A percentile compares a stretch with the other conserved stretches of the same genome.
phyloP scores from a whole-genome alignment of 345 rosid genomes.

The Eucalyptus guilfoylei region DNA sequence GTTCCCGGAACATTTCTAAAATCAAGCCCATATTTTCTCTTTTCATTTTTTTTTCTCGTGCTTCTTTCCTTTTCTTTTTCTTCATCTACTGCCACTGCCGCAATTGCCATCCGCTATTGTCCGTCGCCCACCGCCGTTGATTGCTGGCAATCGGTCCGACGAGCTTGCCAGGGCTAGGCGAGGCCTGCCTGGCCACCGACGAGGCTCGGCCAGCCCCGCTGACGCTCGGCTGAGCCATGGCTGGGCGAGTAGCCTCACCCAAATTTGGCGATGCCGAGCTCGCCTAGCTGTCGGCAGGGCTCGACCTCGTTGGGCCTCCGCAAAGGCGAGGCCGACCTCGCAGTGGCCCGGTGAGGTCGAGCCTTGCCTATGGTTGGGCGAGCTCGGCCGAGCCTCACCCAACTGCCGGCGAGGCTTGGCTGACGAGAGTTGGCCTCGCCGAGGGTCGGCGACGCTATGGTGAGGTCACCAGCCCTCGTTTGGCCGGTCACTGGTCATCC shows the following conservation, averaged over 20 bases:
- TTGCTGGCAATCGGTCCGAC: accelerated
- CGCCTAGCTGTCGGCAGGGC: too few species aligned
- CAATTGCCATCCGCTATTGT: accelerated
- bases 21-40: too few species aligned
- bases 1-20: accelerated
- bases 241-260: accelerated
- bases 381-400: accelerated
- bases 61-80: too few species aligned
- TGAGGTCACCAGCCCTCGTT: too few species aligned
- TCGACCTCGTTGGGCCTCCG: too few species aligned
- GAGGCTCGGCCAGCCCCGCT: too few species aligned
- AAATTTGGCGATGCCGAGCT: accelerated
- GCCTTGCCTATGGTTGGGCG: accelerated
- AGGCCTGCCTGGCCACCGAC: accelerated
- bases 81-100: accelerated
- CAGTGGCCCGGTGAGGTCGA: too few species aligned
- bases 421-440: too few species aligned
- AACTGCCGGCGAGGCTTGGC: accelerated
- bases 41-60: too few species aligned
- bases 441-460: accelerated
- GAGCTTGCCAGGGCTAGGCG: too few species aligned
- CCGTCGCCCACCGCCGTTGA: accelerated
- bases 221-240: accelerated
- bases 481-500: too few species aligned
- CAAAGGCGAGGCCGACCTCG: too few species aligned